phyloP scores from a whole-genome alignment of 1,139 yeast genomes.

The Candida dubliniensis region DNA sequence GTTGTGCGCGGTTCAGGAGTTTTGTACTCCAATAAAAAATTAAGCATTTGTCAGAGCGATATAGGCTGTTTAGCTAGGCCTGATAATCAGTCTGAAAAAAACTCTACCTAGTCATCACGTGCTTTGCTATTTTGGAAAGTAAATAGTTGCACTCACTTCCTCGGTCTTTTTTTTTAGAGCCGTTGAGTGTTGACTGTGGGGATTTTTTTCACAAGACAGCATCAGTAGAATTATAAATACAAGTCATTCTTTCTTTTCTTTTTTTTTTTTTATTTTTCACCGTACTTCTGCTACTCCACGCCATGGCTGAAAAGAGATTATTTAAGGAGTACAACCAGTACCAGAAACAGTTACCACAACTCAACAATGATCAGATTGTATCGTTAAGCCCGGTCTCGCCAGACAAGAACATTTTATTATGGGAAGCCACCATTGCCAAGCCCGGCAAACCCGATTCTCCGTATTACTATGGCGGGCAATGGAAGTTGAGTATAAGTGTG shows the following conservation, averaged over 20 bases:
- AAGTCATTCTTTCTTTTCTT: background rate
- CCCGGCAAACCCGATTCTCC: constrained; percentile 45
- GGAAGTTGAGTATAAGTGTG: constrained; percentile 55
- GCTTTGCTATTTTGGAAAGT: too few species aligned
- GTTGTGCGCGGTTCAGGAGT: constrained; percentile 3
- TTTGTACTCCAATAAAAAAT: background rate
- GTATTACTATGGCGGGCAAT: constrained; percentile 52
- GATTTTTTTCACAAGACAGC: constrained; percentile 3
- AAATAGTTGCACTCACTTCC: too few species aligned
- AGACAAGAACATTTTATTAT: constrained; percentile 47
- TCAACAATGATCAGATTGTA: constrained; percentile 37
- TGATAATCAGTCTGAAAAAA: too few species aligned
- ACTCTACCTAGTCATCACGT: too few species aligned
- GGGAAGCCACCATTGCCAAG: constrained; percentile 64
- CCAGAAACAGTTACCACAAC: constrained; percentile 20
- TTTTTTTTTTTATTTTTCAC: background rate
- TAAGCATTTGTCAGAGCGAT: background rate
- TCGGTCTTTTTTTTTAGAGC: background rate
- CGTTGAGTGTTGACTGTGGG: background rate
- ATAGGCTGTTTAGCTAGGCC: too few species aligned
- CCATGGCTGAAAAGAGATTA: constrained; percentile 33
- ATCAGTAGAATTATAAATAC: background rate
- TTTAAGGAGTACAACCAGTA: constrained; percentile 30
- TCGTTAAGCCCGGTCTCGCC: constrained; percentile 43
- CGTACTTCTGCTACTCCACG: background rate